These are phyloP conservation scores for Phaseolus lunatus DNA, from an alignment of 306 rosid species.

Conservation along the genomic window DNA sequence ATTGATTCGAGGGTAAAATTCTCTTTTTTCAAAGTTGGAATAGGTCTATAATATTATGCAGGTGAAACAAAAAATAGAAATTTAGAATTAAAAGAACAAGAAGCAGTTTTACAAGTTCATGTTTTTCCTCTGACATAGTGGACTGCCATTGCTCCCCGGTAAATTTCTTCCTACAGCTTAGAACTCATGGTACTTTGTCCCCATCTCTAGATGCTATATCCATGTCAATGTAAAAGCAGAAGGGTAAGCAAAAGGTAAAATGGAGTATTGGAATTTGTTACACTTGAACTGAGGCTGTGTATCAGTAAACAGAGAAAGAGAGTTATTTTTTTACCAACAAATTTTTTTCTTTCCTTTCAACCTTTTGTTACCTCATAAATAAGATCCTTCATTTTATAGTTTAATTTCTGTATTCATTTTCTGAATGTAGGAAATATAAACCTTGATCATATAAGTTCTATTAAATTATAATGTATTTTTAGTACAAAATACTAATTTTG, in stretches of 20 bases:
- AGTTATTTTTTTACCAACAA: slow-evolving; percentile 20
- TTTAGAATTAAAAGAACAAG: slow-evolving; percentile 41
- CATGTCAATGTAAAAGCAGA: slow-evolving; percentile 34
- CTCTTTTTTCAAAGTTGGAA: slow-evolving; percentile 41
- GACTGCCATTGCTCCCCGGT: slow-evolving; percentile 30
- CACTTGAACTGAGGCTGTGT: slow-evolving; percentile 2
- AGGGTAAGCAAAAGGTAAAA: slow-evolving; percentile 30
- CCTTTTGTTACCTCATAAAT: too few relatives aligned
- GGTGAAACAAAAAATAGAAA: slow-evolving; percentile 41
- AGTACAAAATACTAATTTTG: too few relatives aligned
- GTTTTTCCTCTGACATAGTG: slow-evolving; percentile 42
- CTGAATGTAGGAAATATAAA: slow-evolving; percentile 29
- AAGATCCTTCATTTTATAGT: too few relatives aligned
- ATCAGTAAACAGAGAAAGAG: background rate
- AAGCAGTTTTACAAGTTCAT: slow-evolving; percentile 43
- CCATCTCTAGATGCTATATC: slow-evolving; percentile 32
- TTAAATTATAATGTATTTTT: too few relatives aligned
- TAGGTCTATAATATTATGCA: slow-evolving; percentile 31
- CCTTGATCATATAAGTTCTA: background rate
- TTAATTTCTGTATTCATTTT: slow-evolving; percentile 21
- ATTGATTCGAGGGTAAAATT: slow-evolving; percentile 30
- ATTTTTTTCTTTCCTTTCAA: too few relatives aligned
- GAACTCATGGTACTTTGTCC: slow-evolving; percentile 35
- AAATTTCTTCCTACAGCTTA: slow-evolving; percentile 47
- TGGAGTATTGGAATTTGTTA: slow-evolving; percentile 27